Conservation (phyloP, 1,284 basidiomycete genomes). For the Phellinidium pouzarii region DNA sequence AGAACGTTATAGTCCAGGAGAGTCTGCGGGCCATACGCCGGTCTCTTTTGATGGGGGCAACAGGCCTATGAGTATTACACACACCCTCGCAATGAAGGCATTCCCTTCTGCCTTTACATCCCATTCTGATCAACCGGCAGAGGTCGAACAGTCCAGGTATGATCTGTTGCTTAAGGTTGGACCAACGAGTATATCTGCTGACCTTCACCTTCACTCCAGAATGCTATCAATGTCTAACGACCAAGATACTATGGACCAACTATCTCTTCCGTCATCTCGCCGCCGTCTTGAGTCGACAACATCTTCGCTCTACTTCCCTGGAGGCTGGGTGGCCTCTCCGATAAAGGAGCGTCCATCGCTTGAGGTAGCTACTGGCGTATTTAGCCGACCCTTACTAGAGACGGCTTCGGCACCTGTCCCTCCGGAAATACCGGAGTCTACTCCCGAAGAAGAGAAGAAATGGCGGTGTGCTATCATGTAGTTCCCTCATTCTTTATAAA, state of each 20-base stretch:
- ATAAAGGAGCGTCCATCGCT: conserved; percentile 12
- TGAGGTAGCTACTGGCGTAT: conserved; percentile 15
- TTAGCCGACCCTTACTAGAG: conserved; percentile 12
- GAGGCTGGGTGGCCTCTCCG: conserved; percentile 13
- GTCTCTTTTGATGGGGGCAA: not conserved
- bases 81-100: conserved; percentile 11
- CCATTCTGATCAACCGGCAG: not conserved
- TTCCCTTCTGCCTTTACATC: conserved; percentile 12
- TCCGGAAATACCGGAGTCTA: not conserved
- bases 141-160: conserved; percentile 3
- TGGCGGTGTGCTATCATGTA: conserved; percentile 16
- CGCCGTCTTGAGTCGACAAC: conserved; percentile 17
- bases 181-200: not conserved
- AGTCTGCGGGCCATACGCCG: not conserved
- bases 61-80: conserved; percentile 5
- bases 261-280: conserved; percentile 3
- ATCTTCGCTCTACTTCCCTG: conserved; percentile 14
- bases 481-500: not conserved
- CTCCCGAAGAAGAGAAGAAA: conserved; percentile 1
- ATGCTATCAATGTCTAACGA: not conserved
- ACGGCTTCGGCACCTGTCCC: not conserved
- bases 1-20: not conserved
- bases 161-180: not conserved
- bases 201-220: not conserved
- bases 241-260: not conserved